Base-by-base conservation (phyloP, 2,329 filamentous ascomycete genomes). In the Pseudogymnoascus verrucosus region DNA sequence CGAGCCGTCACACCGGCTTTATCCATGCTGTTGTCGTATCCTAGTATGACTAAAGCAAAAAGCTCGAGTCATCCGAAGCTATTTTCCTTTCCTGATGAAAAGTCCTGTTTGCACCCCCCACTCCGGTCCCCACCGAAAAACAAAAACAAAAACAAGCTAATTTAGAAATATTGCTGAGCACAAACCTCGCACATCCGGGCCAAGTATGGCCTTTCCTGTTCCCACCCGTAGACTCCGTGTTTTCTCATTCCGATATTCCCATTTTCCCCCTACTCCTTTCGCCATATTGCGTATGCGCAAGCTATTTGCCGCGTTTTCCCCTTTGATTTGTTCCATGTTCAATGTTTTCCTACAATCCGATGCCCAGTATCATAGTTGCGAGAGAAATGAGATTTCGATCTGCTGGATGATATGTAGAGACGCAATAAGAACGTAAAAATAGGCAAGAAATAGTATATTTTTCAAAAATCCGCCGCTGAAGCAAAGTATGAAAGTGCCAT, bases 351-450 rank as follows among this genome's bases (percentile, higher is more conserved):
- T 34, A 57, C 51, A 57, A 21, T 19, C 28, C 51, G 14, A 57
- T 12, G 51, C 44, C 44, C 23, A 28, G 44, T 54, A 54, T 54
- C 44, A n/a, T 54, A 31, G 14, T 16, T 28, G 44, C n/a, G 3
- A 57, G 51, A 10, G 28, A 34, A 31, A 34, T 14, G 51, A 57
- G 11, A 57, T 19, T 57, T 57, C 26, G 51, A 31, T 57, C 19
- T 34, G 51, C 51, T 21, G 28, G n/a, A 19, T 12, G 16, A 34
- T 57, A 57, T 57, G 51, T 57, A 57, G 51, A 57, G 44, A 54
- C 44, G 44, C 23, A 51, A 51, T 23, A 54, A 54, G 47, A 54
- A 54, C 23, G 47, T 57, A 57, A 57, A 57, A 57, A 57, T 57
- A 5, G 51, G 26, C 51, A 57, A 57, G n/a, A 34, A 57, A 57